These are phyloP conservation scores for Magnaporthiopsis rhizophila DNA, from an alignment of 2,329 filamentous ascomycete genomes.

Conservation along the genomic window DNA sequence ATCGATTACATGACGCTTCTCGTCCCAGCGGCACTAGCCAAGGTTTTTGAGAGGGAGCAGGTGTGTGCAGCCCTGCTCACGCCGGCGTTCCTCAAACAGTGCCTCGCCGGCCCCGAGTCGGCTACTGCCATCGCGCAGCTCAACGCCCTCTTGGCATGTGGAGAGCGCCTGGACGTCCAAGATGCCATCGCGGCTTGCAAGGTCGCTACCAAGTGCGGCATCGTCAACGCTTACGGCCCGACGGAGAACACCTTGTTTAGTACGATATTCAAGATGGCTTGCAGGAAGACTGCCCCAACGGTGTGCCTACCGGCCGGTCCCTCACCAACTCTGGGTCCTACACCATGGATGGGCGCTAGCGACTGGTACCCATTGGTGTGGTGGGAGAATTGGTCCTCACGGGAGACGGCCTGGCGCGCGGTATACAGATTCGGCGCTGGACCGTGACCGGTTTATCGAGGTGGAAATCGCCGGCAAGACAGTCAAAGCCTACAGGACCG, in stretches of 20 bases:
- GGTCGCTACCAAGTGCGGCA: not conserved
- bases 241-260: conserved; percentile 6
- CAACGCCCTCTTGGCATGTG: not conserved
- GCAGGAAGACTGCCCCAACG: conserved; percentile 1
- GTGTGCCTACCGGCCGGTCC: conserved; percentile 2
- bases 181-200: not conserved
- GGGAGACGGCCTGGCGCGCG: conserved; percentile 29
- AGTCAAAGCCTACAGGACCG: conserved; percentile 9
- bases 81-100: not conserved
- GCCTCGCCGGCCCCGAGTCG: not conserved
- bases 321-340: conserved; percentile 20
- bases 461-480: not conserved
- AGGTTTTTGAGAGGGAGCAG: not conserved
- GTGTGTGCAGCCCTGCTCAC: not conserved
- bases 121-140: not conserved
- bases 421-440: conserved; percentile 24
- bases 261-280: not conserved
- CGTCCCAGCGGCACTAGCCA: not conserved
- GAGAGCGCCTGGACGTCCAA: not conserved
- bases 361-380: conserved; percentile 23
- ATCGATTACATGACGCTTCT: not conserved
- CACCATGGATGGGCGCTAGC: conserved; percentile 27
- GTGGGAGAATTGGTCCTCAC: conserved; percentile 32
- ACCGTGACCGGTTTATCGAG: not conserved
- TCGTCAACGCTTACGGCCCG: not conserved